phyloP scores from a whole-genome alignment of 176 grass and related monocot species.

The Triticum monococcum region DNA sequence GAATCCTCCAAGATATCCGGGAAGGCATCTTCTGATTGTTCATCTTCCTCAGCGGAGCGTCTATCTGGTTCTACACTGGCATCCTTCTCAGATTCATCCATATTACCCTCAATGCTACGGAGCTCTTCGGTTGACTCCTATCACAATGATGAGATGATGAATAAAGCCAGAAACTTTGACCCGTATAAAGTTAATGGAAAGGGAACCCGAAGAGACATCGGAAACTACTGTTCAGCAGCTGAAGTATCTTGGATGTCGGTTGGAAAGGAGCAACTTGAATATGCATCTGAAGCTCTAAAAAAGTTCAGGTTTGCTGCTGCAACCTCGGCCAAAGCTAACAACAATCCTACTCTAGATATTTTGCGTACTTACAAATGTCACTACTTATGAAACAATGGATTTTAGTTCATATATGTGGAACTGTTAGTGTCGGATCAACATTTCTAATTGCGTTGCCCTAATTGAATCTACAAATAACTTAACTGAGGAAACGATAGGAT shows the following conservation, averaged over 20 bases:
- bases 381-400: neutral
- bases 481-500: neutral
- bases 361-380: slow-evolving; percentile 15
- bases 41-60: slow-evolving; percentile 71
- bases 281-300: slow-evolving; percentile 91
- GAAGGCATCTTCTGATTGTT: slow-evolving; percentile 56
- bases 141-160: slow-evolving; percentile 31
- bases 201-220: slow-evolving; percentile 67
- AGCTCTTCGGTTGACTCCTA: slow-evolving; percentile 67
- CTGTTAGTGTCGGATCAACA: neutral
- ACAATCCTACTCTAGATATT: neutral
- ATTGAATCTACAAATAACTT: neutral
- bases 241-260: slow-evolving; percentile 99
- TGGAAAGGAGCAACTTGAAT: slow-evolving; percentile 94
- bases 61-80: slow-evolving; percentile 63
- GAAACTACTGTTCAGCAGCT: slow-evolving; percentile 56
- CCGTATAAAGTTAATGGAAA: slow-evolving; percentile 86
- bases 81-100: slow-evolving; percentile 75
- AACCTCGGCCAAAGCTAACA: neutral
- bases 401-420: neutral
- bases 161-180: slow-evolving; percentile 58
- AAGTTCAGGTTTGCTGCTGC: slow-evolving; percentile 79
- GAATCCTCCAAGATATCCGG: slow-evolving; percentile 70
- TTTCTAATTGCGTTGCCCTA: neutral
- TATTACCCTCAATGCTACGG: slow-evolving; percentile 51